Evolutionary conservation across 768 basidiomycete genomes (phyloP).

Genomic region (Daedalea quercina): DNA sequence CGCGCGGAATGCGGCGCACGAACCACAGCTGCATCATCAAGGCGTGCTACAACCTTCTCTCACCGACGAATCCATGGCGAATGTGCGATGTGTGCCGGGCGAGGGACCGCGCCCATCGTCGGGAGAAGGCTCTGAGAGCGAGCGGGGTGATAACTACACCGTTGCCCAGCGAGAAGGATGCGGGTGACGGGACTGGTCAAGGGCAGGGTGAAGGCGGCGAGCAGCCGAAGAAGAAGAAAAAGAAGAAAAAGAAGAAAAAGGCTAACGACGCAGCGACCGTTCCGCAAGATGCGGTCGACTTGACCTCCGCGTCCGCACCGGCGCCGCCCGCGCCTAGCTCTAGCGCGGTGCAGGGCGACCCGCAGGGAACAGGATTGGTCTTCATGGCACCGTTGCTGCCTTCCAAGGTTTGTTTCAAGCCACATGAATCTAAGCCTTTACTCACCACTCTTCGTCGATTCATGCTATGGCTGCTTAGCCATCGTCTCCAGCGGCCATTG

Average conservation of each 20-base stretch:
- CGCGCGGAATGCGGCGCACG: conserved; percentile 26
- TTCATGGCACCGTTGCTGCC: background rate
- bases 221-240: conserved; percentile 1
- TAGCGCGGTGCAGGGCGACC: background rate
- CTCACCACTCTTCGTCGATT: too few species aligned
- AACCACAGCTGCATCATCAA: conserved; percentile 34
- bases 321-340: background rate
- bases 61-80: conserved; percentile 38
- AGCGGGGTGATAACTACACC: conserved; percentile 12
- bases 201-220: background rate
- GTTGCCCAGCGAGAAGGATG: conserved; percentile 1
- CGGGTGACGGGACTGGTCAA: conserved; percentile 4
- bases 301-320: background rate
- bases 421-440: too few species aligned
- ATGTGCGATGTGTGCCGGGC: conserved; percentile 42
- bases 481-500: too few species aligned
- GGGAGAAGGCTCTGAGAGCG: conserved; percentile 24
- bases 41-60: conserved; percentile 37
- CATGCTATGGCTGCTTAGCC: too few species aligned
- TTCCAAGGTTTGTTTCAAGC: background rate
- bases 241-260: conserved; percentile 5
- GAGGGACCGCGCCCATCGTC: conserved; percentile 26
- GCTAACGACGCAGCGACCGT: background rate
- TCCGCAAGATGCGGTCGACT: background rate
- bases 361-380: background rate